These are phyloP conservation scores for Penicillium paradoxum DNA, from an alignment of 495 filamentous ascomycete genomes.

Conservation along the genomic window DNA sequence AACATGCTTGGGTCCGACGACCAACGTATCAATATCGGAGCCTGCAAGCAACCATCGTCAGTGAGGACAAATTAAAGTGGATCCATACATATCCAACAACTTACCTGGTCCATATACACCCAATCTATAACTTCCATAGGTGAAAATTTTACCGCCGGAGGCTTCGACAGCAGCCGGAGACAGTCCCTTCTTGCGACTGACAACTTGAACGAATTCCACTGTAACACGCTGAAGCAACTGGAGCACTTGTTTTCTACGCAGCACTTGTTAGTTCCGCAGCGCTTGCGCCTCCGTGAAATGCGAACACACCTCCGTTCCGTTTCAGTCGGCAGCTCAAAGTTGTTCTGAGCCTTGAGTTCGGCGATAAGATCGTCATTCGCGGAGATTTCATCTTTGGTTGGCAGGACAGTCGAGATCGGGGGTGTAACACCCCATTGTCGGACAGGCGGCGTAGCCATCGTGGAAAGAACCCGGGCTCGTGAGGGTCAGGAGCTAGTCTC, in stretches of 20 bases:
- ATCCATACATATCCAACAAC: constrained; percentile 4
- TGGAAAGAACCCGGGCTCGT: constrained; percentile 33
- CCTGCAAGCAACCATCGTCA: constrained; percentile 41
- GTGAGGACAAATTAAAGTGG: not conserved
- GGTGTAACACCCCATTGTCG: constrained; percentile 77
- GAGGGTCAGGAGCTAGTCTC: constrained; percentile 3
- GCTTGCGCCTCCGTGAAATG: not conserved
- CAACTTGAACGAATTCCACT: constrained; percentile 76
- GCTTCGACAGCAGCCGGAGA: constrained; percentile 70
- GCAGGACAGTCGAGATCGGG: constrained; percentile 71
- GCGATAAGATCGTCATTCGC: constrained; percentile 72
- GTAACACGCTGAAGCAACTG: constrained; percentile 69
- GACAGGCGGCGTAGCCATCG: constrained; percentile 41
- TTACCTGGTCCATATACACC: constrained; percentile 86
- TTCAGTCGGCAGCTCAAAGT: constrained; percentile 77
- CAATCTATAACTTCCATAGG: constrained; percentile 89
- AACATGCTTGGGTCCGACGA: constrained; percentile 85
- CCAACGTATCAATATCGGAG: constrained; percentile 95
- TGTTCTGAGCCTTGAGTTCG: constrained; percentile 78
- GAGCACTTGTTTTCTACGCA: constrained; percentile 50
- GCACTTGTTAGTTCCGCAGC: not conserved
- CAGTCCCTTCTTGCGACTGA: constrained; percentile 69
- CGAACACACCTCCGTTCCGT: constrained; percentile 65
- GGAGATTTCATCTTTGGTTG: constrained; percentile 67
- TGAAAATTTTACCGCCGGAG: constrained; percentile 85